phyloP scores from a whole-genome alignment of 345 rosid species.

The Eucalyptus erythrocorys region DNA sequence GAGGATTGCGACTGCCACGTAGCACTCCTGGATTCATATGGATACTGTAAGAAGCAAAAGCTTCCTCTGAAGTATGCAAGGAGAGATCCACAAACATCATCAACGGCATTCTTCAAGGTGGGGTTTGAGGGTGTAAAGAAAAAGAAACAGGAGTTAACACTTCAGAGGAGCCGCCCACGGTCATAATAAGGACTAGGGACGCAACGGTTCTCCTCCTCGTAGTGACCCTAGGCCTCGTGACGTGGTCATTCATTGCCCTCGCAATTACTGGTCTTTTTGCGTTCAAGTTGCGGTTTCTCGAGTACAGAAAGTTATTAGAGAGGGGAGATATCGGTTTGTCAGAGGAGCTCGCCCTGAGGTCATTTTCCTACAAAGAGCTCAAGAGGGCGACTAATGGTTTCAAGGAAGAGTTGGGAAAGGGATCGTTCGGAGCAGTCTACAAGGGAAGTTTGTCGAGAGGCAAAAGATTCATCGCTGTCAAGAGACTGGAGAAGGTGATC shows the following conservation, averaged over 20 bases:
- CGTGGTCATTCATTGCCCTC: background rate
- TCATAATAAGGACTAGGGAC: background rate
- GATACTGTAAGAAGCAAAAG: rapidly evolving
- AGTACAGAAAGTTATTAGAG: background rate
- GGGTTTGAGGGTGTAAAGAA: background rate
- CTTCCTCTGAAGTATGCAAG: background rate
- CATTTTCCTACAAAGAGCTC: background rate
- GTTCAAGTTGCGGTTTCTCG: background rate
- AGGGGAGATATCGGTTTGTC: background rate
- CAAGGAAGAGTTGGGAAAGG: background rate
- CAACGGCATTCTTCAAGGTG: background rate
- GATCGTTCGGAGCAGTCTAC: background rate
- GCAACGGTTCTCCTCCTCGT: background rate
- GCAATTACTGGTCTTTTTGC: background rate
- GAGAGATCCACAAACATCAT: background rate
- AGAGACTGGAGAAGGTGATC: background rate
- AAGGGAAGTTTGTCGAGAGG: background rate
- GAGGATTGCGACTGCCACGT: background rate
- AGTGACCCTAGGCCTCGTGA: background rate
- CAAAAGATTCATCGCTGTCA: background rate
- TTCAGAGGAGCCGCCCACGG: background rate
- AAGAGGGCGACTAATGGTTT: background rate
- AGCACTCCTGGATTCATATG: background rate
- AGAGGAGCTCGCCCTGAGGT: background rate
- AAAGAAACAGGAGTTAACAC: background rate